Base-by-base conservation (phyloP, 306 rosid species). In the Gillenia trifoliata region DNA sequence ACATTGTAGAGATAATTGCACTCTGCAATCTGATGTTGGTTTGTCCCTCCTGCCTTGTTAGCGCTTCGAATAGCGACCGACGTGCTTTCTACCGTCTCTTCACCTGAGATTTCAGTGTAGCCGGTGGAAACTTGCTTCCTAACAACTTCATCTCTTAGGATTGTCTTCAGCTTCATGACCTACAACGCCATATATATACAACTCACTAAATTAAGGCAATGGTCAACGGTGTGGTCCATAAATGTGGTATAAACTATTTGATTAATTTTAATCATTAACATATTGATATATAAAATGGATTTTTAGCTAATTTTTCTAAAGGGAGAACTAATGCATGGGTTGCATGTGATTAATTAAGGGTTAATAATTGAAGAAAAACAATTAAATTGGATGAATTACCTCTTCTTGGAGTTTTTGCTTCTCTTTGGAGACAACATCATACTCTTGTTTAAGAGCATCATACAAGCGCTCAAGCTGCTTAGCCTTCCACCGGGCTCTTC, bases 401-500 rank as follows among this genome's bases (percentile, higher is more conserved):
- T 94, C 92, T 34, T 88, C 88, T 59, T 92, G 90, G 60, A 94
- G 99, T 75, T 77, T 83, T 8, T 78, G 89, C 61, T 90, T 94
- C 78, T 94, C 96, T 61, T 70, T 85, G 30, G 84, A 87, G 28
- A 94, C 79, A 25, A 50, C 78, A 57, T 94, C 97, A 80, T 82
- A 87, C 22, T 94, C 89, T 22, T 88, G 95, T 68, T 89, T 94
- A 23, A 94, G 99, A 0, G 89, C 45, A 56, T 94, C 93, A 33
- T 94, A 92, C 81, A 92, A 78, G 70, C 81, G 77, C 75, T 94
- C 93, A 23, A 94, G 95, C 73, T 94, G 90, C 90, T 94, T 94
- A 10, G 86, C 79, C 81, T 92, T 94, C 97, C 97, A 92, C 59
- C 96, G 84, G 55, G 99, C 95, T 54, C 99, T 84, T 72, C 97